Base-by-base conservation (phyloP, 1,284 basidiomycete species). In the Apiotrichum mycotoxinovorans region DNA sequence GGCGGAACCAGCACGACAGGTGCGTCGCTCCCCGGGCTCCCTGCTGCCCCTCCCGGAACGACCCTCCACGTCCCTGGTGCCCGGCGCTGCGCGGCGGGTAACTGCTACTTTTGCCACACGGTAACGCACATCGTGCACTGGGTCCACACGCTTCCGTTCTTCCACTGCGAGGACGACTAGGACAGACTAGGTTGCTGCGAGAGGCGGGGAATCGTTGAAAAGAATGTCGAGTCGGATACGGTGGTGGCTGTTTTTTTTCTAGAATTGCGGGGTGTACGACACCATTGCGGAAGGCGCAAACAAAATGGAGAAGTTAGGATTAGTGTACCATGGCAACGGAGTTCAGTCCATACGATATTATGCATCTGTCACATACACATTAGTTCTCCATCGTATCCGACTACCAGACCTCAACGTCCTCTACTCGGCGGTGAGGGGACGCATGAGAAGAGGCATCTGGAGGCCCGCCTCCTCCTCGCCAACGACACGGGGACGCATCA, bases 391-490 rank as follows among this genome's bases (percentile, higher is more conserved):
- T 38, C 18, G 37, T 18, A 18, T n/a, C 15, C 3, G 17, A 18
- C 8, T 8, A 38, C n/a, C 37, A 18, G 37, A 41, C 22, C 18
- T n/a, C 17, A n/a, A 8, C 37, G 8, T 8, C 11, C n/a, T 22
- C 12, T 41, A 41, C 40, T 41, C n/a, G 18, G n/a, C 20, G 20
- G 40, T 10, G 10, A 45, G 44, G 1, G 44, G 25, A 9, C 49
- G 49, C 20, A 76, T 65, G 40, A 73, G 56, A 42, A 77, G 56
- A 0, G 76, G 74, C 72, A 78, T 72, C 58, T 77, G 76, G 17
- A 69, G 56, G 2, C 75, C 77, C 7, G 64, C 65, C 4, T 62
- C 63, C 58, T 71, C 67, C 56, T 77, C 69, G 17, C 70, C 71
- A 9, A 63, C 58, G n/a, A 78, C 59, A n/a, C 67, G 55, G 1